Evolutionary conservation across 1,139 yeast genomes (phyloP).

Genomic region (Yamadazyma taylorii): DNA sequence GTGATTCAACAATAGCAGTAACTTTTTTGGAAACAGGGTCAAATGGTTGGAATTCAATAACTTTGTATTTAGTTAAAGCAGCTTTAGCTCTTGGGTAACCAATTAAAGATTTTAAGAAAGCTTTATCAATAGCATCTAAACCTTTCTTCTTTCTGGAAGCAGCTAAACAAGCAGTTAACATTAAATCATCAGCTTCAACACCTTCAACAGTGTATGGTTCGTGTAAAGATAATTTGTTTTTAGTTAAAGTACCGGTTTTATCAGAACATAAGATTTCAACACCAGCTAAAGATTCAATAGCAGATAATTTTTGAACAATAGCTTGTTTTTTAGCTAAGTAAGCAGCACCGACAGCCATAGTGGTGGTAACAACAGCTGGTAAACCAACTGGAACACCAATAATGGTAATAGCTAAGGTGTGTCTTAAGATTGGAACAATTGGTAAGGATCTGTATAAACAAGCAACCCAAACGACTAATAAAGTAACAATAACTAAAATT

Average conservation of each 20-base stretch:
- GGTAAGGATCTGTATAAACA: conserved; percentile 92
- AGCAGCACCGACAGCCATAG: conserved; percentile 99
- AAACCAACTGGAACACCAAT: conserved; percentile 99
- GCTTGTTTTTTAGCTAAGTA: conserved; percentile 98
- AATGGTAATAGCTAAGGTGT: conserved; percentile 93
- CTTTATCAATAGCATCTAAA: conserved; percentile 96
- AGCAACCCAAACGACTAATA: conserved; percentile 90
- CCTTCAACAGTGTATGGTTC: conserved; percentile 99
- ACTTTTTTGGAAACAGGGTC: conserved; percentile 98
- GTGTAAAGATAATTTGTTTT: conserved; percentile 93
- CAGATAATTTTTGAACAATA: conserved; percentile 96
- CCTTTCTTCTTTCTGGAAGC: conserved; percentile 99
- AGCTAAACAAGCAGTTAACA: conserved; percentile 98
- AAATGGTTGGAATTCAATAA: conserved; percentile 93
- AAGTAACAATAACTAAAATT: conserved; percentile 85
- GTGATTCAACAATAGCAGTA: conserved; percentile 91
- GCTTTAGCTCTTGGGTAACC: conserved; percentile 90
- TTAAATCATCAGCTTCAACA: conserved; percentile 94
- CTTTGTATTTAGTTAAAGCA: conserved; percentile 94
- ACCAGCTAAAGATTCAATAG: conserved; percentile 98
- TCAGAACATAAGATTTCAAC: conserved; percentile 98
- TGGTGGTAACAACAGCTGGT: conserved; percentile 99
- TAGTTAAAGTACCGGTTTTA: conserved; percentile 98
- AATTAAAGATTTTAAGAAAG: conserved; percentile 89
- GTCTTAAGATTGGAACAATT: conserved; percentile 89